phyloP scores from a whole-genome alignment of 75 land plant species.

The Pinus albicaulis region DNA sequence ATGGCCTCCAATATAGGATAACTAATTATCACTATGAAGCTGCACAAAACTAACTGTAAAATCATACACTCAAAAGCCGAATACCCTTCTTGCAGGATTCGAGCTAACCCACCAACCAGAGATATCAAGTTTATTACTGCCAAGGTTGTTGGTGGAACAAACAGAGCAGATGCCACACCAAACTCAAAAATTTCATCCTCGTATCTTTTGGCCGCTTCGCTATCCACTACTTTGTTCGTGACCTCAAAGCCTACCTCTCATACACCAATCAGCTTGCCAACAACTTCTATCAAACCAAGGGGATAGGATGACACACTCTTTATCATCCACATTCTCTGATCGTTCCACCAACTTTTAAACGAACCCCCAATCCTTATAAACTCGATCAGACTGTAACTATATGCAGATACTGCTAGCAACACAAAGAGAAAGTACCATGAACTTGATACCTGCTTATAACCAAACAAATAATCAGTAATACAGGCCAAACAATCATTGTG shows the following conservation, averaged over 20 bases:
- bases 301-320: conserved; percentile 9
- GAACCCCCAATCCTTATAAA: conserved; percentile 7
- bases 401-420: conserved; percentile 12
- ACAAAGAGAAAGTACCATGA: conserved; percentile 11
- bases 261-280: conserved; percentile 6
- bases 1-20: conserved; percentile 31
- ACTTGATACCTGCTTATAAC: conserved; percentile 20
- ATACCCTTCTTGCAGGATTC: not conserved
- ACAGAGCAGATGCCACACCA: not conserved
- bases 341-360: conserved; percentile 21
- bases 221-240: conserved; percentile 16
- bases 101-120: conserved; percentile 8
- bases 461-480: not conserved
- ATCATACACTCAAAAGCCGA: conserved; percentile 11
- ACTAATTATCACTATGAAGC: conserved; percentile 1
- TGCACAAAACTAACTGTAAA: conserved; percentile 15
- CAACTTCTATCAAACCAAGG: conserved; percentile 1
- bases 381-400: conserved; percentile 8
- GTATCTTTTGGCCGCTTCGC: conserved; percentile 16
- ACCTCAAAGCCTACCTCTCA: conserved; percentile 18
- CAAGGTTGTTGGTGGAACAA: not conserved
- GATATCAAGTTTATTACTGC: conserved; percentile 2
- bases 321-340: conserved; percentile 24
- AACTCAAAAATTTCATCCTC: conserved; percentile 7
- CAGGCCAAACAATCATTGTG: too few species aligned